Percentiles rank a stretch among this genome's conserved stretches.
phyloP scores from a whole-genome alignment of 2,329 filamentous ascomycete genomes.

The Calonectria pseudoturangicola region DNA sequence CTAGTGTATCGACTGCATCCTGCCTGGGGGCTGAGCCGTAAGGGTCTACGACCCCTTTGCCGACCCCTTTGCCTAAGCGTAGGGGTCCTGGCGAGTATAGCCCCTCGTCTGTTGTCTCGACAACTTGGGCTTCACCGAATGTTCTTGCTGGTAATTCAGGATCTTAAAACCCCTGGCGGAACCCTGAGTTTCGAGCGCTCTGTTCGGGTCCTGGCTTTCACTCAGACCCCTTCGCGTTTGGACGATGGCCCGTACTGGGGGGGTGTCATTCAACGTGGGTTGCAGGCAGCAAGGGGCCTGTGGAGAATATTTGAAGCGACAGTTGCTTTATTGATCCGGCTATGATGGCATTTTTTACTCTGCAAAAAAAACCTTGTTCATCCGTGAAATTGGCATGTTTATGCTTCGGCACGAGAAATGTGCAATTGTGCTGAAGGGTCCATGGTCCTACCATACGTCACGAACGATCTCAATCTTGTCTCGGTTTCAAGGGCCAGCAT shows the following conservation, averaged over 20 bases:
- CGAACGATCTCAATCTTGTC: neutral
- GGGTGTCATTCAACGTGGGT: neutral
- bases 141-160: conserved; percentile 5
- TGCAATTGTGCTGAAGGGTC: neutral
- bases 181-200: conserved; percentile 9
- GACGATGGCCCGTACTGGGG: conserved; percentile 14
- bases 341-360: neutral
- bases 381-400: neutral
- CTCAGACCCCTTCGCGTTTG: conserved; percentile 14
- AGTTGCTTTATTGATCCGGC: conserved; percentile 8
- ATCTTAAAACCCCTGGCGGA: neutral
- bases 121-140: conserved; percentile 19
- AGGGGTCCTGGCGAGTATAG: neutral
- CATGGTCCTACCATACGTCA: neutral
- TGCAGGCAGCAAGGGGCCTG: neutral
- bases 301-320: conserved; percentile 18
- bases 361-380: neutral
- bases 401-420: neutral
- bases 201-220: conserved; percentile 2
- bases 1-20: conserved; percentile 1
- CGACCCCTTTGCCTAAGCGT: neutral
- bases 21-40: neutral
- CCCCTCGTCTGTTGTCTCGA: neutral
- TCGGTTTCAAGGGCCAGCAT: neutral
- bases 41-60: neutral